A percentile compares a stretch with the other conserved stretches of the same genome.
phyloP scores from a whole-genome alignment of 1,284 basidiomycete genomes.

The Boletus mariae region DNA sequence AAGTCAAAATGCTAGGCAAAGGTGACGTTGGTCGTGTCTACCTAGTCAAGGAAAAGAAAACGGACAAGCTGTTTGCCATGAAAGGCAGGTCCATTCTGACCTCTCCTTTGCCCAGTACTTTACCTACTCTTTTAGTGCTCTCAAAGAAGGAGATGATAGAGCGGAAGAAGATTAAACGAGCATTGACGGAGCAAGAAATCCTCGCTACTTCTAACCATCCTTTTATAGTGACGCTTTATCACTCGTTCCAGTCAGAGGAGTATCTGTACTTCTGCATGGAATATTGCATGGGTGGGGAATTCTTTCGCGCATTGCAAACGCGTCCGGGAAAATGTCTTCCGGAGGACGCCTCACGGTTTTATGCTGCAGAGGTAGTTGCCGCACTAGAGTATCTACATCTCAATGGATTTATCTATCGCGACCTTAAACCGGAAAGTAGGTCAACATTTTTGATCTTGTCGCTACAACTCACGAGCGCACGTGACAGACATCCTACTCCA shows the following conservation, averaged over 20 bases:
- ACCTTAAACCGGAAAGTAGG: conserved; percentile 98
- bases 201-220: conserved; percentile 95
- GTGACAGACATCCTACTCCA: conserved; percentile 92
- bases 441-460: conserved; percentile 19
- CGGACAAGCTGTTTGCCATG: conserved; percentile 91
- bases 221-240: conserved; percentile 96
- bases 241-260: conserved; percentile 97
- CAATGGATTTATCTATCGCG: conserved; percentile 99
- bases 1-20: conserved; percentile 93
- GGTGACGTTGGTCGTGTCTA: conserved; percentile 97
- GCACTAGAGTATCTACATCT: conserved; percentile 98
- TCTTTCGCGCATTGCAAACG: conserved; percentile 95
- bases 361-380: conserved; percentile 97
- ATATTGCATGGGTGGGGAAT: conserved; percentile 99
- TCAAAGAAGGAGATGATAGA: conserved; percentile 99
- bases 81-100: conserved; percentile 62
- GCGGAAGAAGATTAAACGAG: conserved; percentile 96
- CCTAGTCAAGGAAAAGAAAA: conserved; percentile 94
- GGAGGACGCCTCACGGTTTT: conserved; percentile 95
- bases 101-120: conserved; percentile 26
- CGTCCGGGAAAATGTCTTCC: conserved; percentile 93
- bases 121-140: conserved; percentile 60
- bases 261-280: conserved; percentile 98
- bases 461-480: conserved; percentile 3
- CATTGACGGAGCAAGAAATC: conserved; percentile 95